Conservation (phyloP, 164 flowering plant genomes). For the Litsea cubeba region DNA sequence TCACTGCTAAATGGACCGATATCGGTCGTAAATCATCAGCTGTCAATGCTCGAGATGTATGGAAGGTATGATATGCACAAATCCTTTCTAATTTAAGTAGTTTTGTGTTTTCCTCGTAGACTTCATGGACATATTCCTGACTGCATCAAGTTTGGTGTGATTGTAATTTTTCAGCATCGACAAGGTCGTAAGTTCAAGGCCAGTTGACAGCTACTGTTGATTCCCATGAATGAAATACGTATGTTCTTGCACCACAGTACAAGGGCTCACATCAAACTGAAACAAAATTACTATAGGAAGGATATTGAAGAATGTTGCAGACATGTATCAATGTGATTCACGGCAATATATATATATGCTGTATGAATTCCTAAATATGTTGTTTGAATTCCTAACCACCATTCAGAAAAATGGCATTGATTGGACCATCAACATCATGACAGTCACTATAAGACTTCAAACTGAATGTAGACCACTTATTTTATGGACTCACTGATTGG, state of each 20-base stretch:
- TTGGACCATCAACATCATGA: no score
- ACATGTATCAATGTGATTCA: neutral
- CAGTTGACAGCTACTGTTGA: conserved; percentile 35
- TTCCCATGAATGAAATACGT: conserved; percentile 67
- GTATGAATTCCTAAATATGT: no score
- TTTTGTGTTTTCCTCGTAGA: neutral
- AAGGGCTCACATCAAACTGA: neutral
- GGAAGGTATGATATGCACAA: conserved; percentile 41
- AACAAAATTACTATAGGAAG: neutral
- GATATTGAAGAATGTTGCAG: neutral
- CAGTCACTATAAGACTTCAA: no score
- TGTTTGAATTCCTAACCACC: no score
- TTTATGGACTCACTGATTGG: no score
- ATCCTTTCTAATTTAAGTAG: neutral
- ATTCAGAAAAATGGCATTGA: no score
- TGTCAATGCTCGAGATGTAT: conserved; percentile 47
- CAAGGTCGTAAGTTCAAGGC: conserved; percentile 19
- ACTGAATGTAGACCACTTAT: no score
- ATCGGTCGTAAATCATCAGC: conserved; percentile 40
- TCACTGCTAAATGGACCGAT: conserved; percentile 56
- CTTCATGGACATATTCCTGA: neutral
- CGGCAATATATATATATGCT: neutral
- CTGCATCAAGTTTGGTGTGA: neutral
- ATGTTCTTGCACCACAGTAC: conserved; percentile 36
- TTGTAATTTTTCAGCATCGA: conserved; percentile 36